These are phyloP conservation scores for Serendipita sp. DNA, from an alignment of 768 basidiomycete genomes.

Conservation along the genomic window DNA sequence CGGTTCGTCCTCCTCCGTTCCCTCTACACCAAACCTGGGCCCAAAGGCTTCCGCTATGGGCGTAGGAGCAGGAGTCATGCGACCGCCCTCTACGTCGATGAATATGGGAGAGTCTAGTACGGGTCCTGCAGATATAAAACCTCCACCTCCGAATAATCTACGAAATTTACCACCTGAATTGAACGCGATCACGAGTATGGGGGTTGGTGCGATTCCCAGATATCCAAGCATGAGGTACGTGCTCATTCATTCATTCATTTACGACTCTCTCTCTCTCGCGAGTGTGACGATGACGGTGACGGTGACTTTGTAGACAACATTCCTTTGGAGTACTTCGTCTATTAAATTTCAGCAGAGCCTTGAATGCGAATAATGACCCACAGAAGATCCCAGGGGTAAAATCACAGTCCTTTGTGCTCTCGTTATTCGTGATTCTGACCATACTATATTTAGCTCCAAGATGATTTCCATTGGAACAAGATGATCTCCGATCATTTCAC, in stretches of 20 bases:
- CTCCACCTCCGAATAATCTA: background rate
- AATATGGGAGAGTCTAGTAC: background rate
- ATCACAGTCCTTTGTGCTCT: background rate
- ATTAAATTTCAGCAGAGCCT: background rate
- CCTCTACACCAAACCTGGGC: background rate
- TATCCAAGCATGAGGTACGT: too few relatives aligned
- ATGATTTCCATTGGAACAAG: background rate
- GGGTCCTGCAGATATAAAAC: background rate
- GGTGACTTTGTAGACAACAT: too few relatives aligned
- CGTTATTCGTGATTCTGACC: background rate
- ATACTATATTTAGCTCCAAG: background rate
- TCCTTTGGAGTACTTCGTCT: background rate
- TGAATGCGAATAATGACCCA: background rate
- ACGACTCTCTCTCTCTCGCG: too few relatives aligned
- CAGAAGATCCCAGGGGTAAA: background rate
- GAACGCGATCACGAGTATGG: background rate
- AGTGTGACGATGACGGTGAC: too few relatives aligned
- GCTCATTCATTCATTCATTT: too few relatives aligned
- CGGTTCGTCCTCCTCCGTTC: background rate
- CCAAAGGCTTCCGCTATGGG: background rate
- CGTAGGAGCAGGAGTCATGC: background rate
- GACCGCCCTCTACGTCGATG: background rate
- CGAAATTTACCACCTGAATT: background rate
- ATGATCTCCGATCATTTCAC: background rate
- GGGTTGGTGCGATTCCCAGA: background rate